Base-by-base conservation (phyloP, 345 rosid species). In the Pugionium dolabratum region DNA sequence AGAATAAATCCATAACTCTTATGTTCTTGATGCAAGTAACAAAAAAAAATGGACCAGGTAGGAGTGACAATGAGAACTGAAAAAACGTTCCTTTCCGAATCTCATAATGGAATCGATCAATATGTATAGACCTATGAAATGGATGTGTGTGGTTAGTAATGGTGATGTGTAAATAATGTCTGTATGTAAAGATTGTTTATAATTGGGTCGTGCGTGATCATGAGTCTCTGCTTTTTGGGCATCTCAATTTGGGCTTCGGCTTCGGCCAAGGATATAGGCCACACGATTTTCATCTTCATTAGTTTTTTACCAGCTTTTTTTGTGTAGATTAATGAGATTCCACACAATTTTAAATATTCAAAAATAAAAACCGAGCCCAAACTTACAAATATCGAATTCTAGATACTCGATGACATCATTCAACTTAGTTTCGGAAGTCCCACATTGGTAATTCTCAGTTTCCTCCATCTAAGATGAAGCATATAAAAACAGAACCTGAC, bases 131-230 rank as follows among this genome's bases (percentile, higher is more conserved):
- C 41, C 4, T 37, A 37, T 37, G 6, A 4, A 37, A 3, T 7
- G 7, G 41, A 37, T 3, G 59, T 72, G 59, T 72, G 60, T 64
- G 66, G 71, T 65, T 42, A 46, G 74, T 52, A 69, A n/a, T 59
- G 53, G 73, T 41, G 67, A 63, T 46, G 66, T 58, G 40, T 41
- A 58, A 50, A 32, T 4, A 49, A 41, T 54, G 64, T 44, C 54
- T 47, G 75, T 54, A 54, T 37, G 49, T 55, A 29, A 58, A 18
- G 18, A 18, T 18, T 18, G 18, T 18, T 18, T 18, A 18, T 64
- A 58, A 65, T 61, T 28, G 76, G 50, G 66, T 64, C 76, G 65
- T 72, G 71, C 76, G 76, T 58, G 66, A 72, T 72, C 44, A 72
- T 72, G 62, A 72, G 71, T 58, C 70, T 63, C 59, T 57, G 53